phyloP scores from a whole-genome alignment of 176 grass and related monocot genomes.

The sorghum (Sorghum bicolor) region Sorghum_bicolor_NCBIv3 NC_012870.2:7680501-7681000 shows the following conservation, averaged over 20 bases:
- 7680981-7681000: conserved; percentile 99
- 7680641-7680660: neutral
- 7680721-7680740: neutral
- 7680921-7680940: conserved; percentile 89
- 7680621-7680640: neutral
- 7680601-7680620: neutral
- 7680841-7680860: neutral
- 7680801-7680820: neutral
- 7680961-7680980: conserved; percentile 94
- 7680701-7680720: neutral
- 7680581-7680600: neutral
- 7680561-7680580: neutral
- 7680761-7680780: neutral
- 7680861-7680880: conserved; percentile 1
- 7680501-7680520: neutral
- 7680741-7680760: neutral
- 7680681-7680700: neutral
- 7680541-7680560: neutral
- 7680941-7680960: conserved; percentile 89
- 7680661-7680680: neutral
- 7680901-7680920: no score
- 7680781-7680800: neutral
- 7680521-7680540: neutral
- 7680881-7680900: neutral
- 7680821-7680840: neutral